Base-by-base conservation (phyloP, 805 yeast species). In the Yamadazyma kitorensis region DNA sequence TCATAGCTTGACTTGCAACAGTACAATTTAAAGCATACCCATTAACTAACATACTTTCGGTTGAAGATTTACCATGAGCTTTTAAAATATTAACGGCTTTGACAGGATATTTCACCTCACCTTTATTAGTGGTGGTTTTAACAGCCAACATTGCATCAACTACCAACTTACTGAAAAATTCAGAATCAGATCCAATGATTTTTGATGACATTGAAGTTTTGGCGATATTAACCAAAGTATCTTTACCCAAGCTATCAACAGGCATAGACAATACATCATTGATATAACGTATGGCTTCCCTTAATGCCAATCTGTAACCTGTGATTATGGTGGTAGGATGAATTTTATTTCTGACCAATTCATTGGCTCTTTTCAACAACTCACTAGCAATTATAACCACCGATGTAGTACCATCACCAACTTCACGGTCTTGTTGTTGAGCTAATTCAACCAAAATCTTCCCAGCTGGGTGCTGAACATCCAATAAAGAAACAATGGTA, bases 401-500 rank as follows among this genome's bases (percentile, higher is more conserved):
- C 11, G 96, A 85, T 0, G 99, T 93, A 27, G 99, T 89, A 49
- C 98, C 98, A 55, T 89, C 98, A 41, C 97, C 98, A 34, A 93
- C 96, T 64, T 93, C 99, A 52, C 96, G 78, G 61, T 93, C 99
- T 68, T 93, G 99, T 61, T 93, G 98, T 61, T 93, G 96, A 2
- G 98, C 98, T 54, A 93, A 74, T 55, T 93, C 98, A 31, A 93
- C 98, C 39, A 93, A 70, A 50, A 93, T 93, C 66, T 88, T 91
- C 12, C 98, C 98, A 1, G 98, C 98, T 22, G 99, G 99, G 60
- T 93, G 98, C 64, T 93, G 96, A 33, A 93, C 98, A 57, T 93
- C 98, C 45, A 93, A 70, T 34, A 94, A 64, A 7, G 87, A 75
- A 44, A 93, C 70, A 51, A 93, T 93, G 4, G 98, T 93, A 40